phyloP scores from a whole-genome alignment of 768 basidiomycete species.

The Lentinula sp. region DNA sequence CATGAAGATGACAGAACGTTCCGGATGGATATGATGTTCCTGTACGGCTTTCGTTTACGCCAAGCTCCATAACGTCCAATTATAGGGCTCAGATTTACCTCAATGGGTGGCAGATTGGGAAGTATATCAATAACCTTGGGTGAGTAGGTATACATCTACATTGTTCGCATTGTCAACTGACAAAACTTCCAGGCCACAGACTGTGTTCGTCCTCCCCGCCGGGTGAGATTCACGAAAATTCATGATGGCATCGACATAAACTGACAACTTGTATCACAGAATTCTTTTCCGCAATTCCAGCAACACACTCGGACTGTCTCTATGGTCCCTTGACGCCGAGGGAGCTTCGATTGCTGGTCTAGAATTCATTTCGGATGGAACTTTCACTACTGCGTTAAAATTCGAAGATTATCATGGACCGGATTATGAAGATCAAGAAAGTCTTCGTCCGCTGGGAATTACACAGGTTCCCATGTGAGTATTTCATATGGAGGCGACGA shows the following conservation, averaged over 20 bases:
- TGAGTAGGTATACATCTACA: constrained; percentile 11
- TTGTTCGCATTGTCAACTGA: too few relatives aligned
- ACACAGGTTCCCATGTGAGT: not conserved
- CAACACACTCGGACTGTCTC: constrained; percentile 41
- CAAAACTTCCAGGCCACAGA: constrained; percentile 30
- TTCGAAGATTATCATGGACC: constrained; percentile 36
- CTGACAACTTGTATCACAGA: constrained; percentile 14
- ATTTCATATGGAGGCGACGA: not conserved
- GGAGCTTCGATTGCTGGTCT: constrained; percentile 38
- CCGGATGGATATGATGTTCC: constrained; percentile 38
- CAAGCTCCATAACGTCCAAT: constrained; percentile 36
- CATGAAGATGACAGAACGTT: constrained; percentile 20
- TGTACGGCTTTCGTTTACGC: constrained; percentile 37
- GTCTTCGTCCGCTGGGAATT: constrained; percentile 19
- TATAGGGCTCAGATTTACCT: constrained; percentile 44
- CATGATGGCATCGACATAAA: not conserved
- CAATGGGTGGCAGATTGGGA: constrained; percentile 50
- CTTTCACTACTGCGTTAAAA: constrained; percentile 31
- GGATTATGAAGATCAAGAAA: constrained; percentile 31
- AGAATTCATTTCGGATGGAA: constrained; percentile 37
- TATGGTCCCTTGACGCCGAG: constrained; percentile 40
- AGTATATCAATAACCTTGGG: constrained; percentile 49
- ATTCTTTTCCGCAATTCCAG: constrained; percentile 33
- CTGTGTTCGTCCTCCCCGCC: constrained; percentile 42
- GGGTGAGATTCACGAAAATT: constrained; percentile 21